Percentiles rank a stretch among this genome's conserved stretches.
Conservation (phyloP, 345 rosid genomes). For the Eutrema heterophyllum region DNA sequence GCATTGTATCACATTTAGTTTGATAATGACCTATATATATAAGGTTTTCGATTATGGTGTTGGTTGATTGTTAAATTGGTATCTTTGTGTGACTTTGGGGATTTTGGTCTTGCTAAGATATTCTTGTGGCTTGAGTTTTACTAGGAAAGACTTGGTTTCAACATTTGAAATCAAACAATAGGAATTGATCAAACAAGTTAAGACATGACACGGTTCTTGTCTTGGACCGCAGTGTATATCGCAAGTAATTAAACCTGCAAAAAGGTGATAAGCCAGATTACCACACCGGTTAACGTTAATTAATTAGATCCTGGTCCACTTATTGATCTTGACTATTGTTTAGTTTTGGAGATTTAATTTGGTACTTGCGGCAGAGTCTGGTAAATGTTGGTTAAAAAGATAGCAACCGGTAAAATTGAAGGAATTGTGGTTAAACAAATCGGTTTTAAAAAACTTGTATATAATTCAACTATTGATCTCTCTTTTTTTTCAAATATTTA, state of each 20-base stretch:
- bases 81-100: constrained; percentile 10
- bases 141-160: constrained; percentile 27
- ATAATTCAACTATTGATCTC: not conserved
- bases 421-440: not conserved
- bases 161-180: constrained; percentile 12
- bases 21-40: constrained; percentile 23
- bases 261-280: not conserved
- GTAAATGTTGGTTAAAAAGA: not conserved
- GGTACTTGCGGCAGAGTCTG: not conserved
- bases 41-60: not conserved
- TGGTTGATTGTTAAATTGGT: constrained; percentile 14
- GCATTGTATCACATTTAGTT: constrained; percentile 1
- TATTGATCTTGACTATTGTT: not conserved
- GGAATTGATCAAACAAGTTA: constrained; percentile 35
- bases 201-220: constrained; percentile 23
- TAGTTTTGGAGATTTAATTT: not conserved
- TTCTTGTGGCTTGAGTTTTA: constrained; percentile 30
- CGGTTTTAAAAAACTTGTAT: not conserved
- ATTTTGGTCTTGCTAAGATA: constrained; percentile 13
- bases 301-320: not conserved
- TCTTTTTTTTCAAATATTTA: not conserved
- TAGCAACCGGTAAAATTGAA: not conserved
- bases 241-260: not conserved
- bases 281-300: not conserved
- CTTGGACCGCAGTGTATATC: constrained; percentile 26